phyloP scores from a whole-genome alignment of 176 grass and related monocot species.

The Carex littledalei region DNA sequence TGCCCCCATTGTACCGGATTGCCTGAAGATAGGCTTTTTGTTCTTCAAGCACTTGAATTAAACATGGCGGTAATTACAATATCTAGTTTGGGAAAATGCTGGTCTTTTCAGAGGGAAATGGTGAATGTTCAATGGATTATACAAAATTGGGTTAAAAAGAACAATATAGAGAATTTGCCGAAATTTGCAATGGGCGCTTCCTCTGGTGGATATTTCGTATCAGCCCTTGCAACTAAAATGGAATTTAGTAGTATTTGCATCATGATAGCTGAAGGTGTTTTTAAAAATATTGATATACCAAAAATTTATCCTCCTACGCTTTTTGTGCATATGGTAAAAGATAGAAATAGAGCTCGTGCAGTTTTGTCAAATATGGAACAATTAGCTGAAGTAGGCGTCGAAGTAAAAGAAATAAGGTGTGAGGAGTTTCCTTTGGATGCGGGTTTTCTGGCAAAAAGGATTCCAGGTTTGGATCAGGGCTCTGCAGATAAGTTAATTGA shows the following conservation, averaged over 20 bases:
- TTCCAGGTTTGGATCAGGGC: conserved; percentile 39
- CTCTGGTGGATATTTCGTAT: conserved; percentile 78
- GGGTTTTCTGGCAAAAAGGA: conserved; percentile 36
- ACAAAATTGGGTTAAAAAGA: conserved; percentile 45
- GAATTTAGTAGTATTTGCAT: conserved; percentile 57
- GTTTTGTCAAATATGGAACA: conserved; percentile 35
- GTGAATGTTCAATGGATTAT: conserved; percentile 68
- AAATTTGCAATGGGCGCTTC: conserved; percentile 66
- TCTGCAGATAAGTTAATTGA: conserved; percentile 39
- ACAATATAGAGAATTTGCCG: conserved; percentile 53
- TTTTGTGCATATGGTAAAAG: conserved; percentile 92
- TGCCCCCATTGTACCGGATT: conserved; percentile 62
- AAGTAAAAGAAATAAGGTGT: conserved; percentile 59
- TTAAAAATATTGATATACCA: conserved; percentile 31
- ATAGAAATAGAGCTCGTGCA: conserved; percentile 25
- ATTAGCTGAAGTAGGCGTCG: conserved; percentile 42
- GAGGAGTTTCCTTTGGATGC: conserved; percentile 43
- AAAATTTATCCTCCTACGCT: conserved; percentile 65
- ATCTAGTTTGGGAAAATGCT: conserved; percentile 68
- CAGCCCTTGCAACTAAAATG: conserved; percentile 57
- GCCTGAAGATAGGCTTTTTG: conserved; percentile 80
- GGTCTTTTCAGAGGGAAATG: conserved; percentile 50
- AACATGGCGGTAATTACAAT: conserved; percentile 61
- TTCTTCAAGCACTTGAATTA: conserved; percentile 48
- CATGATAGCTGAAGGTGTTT: conserved; percentile 86